Conservation (phyloP, 2,329 filamentous ascomycete genomes). For the Knufia petricola region DNA sequence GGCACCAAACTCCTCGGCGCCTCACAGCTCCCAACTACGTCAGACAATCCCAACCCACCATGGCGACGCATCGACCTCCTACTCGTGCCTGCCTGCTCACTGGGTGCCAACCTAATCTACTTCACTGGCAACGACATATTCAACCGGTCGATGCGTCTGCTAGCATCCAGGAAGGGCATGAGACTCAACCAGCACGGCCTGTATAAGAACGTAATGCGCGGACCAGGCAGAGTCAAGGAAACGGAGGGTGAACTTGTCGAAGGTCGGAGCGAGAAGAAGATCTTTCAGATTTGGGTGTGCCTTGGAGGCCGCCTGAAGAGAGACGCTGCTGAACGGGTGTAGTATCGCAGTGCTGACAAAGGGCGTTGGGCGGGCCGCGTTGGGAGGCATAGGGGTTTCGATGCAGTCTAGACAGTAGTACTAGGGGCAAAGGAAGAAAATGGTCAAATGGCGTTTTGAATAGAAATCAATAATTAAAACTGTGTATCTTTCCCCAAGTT, state of each 20-base stretch:
- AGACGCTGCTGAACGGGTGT: conserved; percentile 52
- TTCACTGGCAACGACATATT: conserved; percentile 95
- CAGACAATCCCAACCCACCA: conserved; percentile 26
- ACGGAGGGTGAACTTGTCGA: conserved; percentile 64
- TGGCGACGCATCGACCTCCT: conserved; percentile 83
- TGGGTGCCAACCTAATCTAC: conserved; percentile 82
- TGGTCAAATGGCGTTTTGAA: too few species aligned
- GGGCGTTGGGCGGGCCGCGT: too few species aligned
- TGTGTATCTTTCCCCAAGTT: too few species aligned
- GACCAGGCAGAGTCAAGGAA: conserved; percentile 47
- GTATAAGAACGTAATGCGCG: conserved; percentile 60
- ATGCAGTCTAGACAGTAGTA: too few species aligned
- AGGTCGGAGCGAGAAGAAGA: conserved; percentile 62
- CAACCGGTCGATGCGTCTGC: conserved; percentile 71
- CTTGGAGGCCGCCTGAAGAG: conserved; percentile 69
- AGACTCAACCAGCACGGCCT: conserved; percentile 74
- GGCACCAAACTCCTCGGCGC: conserved; percentile 86
- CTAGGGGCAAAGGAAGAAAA: too few species aligned
- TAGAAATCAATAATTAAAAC: too few species aligned
- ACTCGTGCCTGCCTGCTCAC: conserved; percentile 66
- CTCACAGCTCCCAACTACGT: conserved; percentile 54
- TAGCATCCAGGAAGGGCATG: conserved; percentile 75
- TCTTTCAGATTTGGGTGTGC: conserved; percentile 78
- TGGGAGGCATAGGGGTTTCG: too few species aligned
- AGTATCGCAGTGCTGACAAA: too few species aligned